phyloP scores from a whole-genome alignment of 2,329 filamentous ascomycete species.

The Cordyceps cicadae region DNA sequence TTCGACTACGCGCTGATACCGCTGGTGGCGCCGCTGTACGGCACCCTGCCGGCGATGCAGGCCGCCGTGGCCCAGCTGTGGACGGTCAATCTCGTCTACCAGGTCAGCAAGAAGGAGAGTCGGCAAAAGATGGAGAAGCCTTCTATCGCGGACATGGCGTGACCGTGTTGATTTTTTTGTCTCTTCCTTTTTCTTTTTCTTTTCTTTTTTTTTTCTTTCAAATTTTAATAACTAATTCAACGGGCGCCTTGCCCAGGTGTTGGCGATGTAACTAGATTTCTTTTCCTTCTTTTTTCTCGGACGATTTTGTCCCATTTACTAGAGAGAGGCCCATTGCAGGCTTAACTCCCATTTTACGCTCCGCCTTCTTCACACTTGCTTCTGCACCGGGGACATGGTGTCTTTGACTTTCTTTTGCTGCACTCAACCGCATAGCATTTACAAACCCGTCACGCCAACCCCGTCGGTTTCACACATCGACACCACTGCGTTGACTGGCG shows the following conservation, averaged over 20 bases:
- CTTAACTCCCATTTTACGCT: neutral
- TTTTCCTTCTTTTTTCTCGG: neutral
- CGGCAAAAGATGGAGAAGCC: slow-evolving; percentile 40
- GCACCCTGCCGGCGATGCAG: slow-evolving; percentile 58
- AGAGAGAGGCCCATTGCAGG: neutral
- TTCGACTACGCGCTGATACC: slow-evolving; percentile 59
- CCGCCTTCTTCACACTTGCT: neutral
- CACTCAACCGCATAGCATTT: neutral
- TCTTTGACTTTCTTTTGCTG: neutral
- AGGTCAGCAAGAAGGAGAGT: slow-evolving; percentile 62
- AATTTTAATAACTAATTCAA: slow-evolving; percentile 1
- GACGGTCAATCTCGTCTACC: slow-evolving; percentile 60
- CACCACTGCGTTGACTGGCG: neutral
- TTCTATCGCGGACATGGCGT: slow-evolving; percentile 38
- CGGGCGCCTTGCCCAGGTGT: too few relatives aligned
- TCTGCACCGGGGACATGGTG: neutral
- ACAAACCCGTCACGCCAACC: neutral
- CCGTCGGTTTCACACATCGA: too few relatives aligned
- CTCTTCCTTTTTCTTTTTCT: too few relatives aligned
- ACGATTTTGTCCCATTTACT: neutral
- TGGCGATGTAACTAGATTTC: too few relatives aligned
- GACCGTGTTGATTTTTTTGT: slow-evolving; percentile 14
- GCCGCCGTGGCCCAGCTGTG: slow-evolving; percentile 63
- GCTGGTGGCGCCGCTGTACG: slow-evolving; percentile 59
- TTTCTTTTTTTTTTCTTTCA: neutral